Evolutionary conservation across 176 grass and related monocot species (phyloP), one percentile per base, ranked within the genome.

Genomic region (Microstegium vimineum): DNA sequence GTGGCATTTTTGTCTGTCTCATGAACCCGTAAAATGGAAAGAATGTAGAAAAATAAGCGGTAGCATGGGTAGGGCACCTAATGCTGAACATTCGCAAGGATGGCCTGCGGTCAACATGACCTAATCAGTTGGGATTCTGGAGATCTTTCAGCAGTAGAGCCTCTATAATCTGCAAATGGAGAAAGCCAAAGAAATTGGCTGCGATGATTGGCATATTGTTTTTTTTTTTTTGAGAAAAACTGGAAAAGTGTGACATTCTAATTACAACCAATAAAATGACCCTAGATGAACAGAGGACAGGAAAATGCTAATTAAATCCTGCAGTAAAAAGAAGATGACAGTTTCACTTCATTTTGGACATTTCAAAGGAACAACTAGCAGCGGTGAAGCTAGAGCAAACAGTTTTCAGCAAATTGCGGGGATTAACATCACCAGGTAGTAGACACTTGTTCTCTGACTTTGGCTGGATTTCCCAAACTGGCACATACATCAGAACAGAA

Each of bases 21-120:
- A 28, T 15, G 59, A 62, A 28, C 59, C 26, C 26, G 60, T 62
- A 30, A 30, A 62, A 30, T 27, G 11, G 46, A 15, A 51, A 38
- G 11, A 8, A 8, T 74, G 69, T 74, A 22, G 5, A 79, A 87
- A 84, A 88, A 74, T 79, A 88, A 79, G 67, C 10, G 35, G 13
- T 3, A 27, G 45, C 43, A 36, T 43, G n/a, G n/a, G n/a, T 2
- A 13, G 41, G 25, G 6, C 40, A 34, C 42, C 73, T 64, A 5
- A 47, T 64, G 12, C 54, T 71, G 37, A 47, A 52, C 51, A n/a
- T 49, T 62, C 20, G 15, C 27, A 17, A 51, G 5, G 17, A 51
- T 51, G 47, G 47, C 16, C 3, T 56, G 22, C 3, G 52, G 22
- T 57, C n/a, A 59, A 23, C 4, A 5, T 13, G 15, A 47, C 45